Percentiles rank a stretch among this genome's conserved stretches.
Evolutionary conservation across 768 basidiomycete genomes (phyloP).

Genomic region (Cyclocybe aegerita): DNA sequence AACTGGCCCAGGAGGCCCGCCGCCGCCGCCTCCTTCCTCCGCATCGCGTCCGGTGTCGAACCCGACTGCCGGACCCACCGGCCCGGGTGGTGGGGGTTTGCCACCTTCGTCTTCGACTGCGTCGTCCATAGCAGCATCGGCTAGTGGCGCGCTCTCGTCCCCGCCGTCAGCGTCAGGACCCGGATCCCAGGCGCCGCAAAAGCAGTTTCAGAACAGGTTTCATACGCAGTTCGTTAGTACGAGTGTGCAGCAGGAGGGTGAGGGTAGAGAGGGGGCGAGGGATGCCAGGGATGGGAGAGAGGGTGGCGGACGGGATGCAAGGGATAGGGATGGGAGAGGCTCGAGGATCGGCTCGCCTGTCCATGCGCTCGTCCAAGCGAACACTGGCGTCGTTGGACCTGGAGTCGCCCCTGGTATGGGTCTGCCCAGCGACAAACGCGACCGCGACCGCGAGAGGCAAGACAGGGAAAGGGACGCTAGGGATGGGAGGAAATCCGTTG

Average conservation of each 20-base stretch:
- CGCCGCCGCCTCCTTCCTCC: background rate
- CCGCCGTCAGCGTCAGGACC: background rate
- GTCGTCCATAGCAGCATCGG: background rate
- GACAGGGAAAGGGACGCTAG: background rate
- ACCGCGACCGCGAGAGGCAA: conserved; percentile 4
- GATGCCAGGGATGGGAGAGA: no score
- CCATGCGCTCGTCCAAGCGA: background rate
- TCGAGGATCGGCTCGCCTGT: conserved; percentile 18
- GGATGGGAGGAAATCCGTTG: background rate
- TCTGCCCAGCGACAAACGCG: background rate
- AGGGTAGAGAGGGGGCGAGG: no score
- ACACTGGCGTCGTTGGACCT: background rate
- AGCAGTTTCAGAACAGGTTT: conserved; percentile 30
- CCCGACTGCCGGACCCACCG: background rate
- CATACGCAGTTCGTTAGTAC: conserved; percentile 29
- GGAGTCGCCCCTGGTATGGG: background rate
- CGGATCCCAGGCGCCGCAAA: conserved; percentile 16
- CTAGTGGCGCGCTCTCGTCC: no score
- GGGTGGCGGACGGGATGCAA: conserved; percentile 1
- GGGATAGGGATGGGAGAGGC: background rate
- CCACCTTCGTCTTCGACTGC: no score
- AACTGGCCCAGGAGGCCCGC: background rate
- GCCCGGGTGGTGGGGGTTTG: no score
- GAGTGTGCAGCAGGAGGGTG: background rate
- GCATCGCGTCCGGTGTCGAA: background rate